Evolutionary conservation across 73 alveolate species (phyloP), one percentile per base, ranked within the genome.

Genomic region (Urostyla sp.): DNA sequence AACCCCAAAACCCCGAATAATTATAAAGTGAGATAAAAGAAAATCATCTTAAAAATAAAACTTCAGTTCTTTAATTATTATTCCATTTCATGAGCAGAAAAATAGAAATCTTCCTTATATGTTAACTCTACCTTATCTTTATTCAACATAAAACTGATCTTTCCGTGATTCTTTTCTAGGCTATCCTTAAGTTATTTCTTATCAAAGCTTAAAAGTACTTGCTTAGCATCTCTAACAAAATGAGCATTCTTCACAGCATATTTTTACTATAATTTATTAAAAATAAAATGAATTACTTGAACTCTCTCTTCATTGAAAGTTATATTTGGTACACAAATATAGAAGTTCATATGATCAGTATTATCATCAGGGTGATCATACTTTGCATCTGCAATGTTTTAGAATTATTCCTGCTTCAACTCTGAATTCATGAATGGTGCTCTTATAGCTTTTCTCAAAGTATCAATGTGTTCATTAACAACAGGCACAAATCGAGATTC

Each of bases 81-180:
- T n/a, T n/a, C 52, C 52, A 40, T 10, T 16, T 69, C 83, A 7
- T 23, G 15, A 27, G 83, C 72, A 30, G 34, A n/a, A 52, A 69
- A 27, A 55, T 27, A 69, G 67, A 69, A 69, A 55, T 69, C 83
- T 49, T 69, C 83, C 34, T 69, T 69, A 69, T 27, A 27, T 10
- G 49, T 69, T 10, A 69, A 34, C 55, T 69, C 83, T 3, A 69
- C 83, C 20, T 44, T 26, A 4, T 6, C 35, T 16, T 28, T 69
- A 46, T 69, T 69, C 54, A 69, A 49, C 56, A 34, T 45, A 36
- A 69, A 69, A 46, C 60, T 69, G 8, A 69, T 28, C 32, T 37
- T 48, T 7, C 77, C 77, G 37, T 34, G 16, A 59, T 48, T 48
- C 31, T 45, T 52, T 30, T 46, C 56, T 1, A 69, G 31, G 21